These are phyloP conservation scores for Starmerella bombi DNA, from an alignment of 805 yeast genomes.

Conservation along the genomic window DNA sequence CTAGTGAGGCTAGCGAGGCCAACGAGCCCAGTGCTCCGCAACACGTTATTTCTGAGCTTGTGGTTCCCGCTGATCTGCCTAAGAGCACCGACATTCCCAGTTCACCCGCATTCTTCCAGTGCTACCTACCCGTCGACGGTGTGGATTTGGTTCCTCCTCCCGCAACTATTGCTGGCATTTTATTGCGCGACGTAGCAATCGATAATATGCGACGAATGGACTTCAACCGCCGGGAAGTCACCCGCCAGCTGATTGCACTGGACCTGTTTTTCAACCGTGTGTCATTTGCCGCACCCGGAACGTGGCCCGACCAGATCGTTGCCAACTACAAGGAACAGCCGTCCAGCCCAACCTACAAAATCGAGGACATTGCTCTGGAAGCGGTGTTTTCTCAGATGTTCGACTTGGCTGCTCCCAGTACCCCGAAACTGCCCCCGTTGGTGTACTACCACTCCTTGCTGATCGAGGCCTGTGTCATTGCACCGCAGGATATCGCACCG, in stretches of 20 bases:
- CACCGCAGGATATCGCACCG: constrained; percentile 78
- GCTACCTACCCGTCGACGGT: constrained; percentile 27
- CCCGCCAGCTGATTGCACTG: constrained; percentile 65
- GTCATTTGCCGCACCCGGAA: constrained; percentile 59
- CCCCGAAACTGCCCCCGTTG: constrained; percentile 34
- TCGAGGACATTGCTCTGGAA: constrained; percentile 82
- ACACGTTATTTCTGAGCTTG: constrained; percentile 27
- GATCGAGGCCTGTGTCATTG: constrained; percentile 74
- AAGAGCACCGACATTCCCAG: constrained; percentile 1
- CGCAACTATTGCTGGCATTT: constrained; percentile 39
- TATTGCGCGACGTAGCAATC: constrained; percentile 60
- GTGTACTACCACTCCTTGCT: constrained; percentile 76
- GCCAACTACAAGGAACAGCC: constrained; percentile 36
- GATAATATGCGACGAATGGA: constrained; percentile 72
- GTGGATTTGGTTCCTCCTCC: constrained; percentile 56
- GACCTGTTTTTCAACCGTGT: constrained; percentile 57
- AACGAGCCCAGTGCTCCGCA: not conserved
- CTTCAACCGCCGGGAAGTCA: constrained; percentile 77
- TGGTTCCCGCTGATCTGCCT: constrained; percentile 22
- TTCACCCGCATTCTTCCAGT: constrained; percentile 8
- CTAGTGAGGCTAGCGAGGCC: not conserved
- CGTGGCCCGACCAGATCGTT: constrained; percentile 43
- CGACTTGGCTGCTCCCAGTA: constrained; percentile 47
- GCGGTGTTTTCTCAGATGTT: constrained; percentile 65
- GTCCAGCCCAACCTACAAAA: constrained; percentile 60